A percentile compares a stretch with the other conserved stretches of the same genome.
These are phyloP conservation scores for Nakazawaea wyomingensis DNA, from an alignment of 805 yeast genomes.

Conservation along the genomic window DNA sequence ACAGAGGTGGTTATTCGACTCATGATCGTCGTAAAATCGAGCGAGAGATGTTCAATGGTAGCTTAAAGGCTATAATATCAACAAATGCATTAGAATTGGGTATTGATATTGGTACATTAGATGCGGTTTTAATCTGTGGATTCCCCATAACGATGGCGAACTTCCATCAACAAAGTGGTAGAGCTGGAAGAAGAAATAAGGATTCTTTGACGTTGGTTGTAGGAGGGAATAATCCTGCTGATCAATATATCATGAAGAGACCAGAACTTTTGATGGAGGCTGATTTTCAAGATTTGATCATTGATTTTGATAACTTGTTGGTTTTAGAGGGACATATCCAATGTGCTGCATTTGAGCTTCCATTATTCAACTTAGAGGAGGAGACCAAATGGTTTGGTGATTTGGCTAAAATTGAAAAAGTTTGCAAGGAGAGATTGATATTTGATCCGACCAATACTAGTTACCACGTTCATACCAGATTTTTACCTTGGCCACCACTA, in stretches of 20 bases:
- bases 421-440: conserved; percentile 35
- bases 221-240: conserved; percentile 79
- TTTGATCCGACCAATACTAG: conserved; percentile 37
- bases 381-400: conserved; percentile 58
- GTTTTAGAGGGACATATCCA: conserved; percentile 82
- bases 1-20: conserved; percentile 92
- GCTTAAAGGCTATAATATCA: conserved; percentile 79
- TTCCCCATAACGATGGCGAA: conserved; percentile 86
- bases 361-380: conserved; percentile 43
- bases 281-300: conserved; percentile 51
- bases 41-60: conserved; percentile 83
- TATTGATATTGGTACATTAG: conserved; percentile 88
- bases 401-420: conserved; percentile 24
- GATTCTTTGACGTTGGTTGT: conserved; percentile 85
- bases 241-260: conserved; percentile 74
- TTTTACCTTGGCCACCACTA: conserved; percentile 77
- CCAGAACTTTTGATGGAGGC: conserved; percentile 52
- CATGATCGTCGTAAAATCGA: conserved; percentile 85
- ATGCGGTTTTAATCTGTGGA: conserved; percentile 88
- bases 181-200: conserved; percentile 87
- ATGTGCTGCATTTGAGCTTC: conserved; percentile 89
- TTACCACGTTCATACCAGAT: conserved; percentile 52
- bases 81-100: conserved; percentile 96
- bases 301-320: conserved; percentile 56
- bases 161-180: conserved; percentile 92